These are phyloP conservation scores for Dovyalis caffra DNA, from an alignment of 345 rosid genomes.

Conservation along the genomic window DNA sequence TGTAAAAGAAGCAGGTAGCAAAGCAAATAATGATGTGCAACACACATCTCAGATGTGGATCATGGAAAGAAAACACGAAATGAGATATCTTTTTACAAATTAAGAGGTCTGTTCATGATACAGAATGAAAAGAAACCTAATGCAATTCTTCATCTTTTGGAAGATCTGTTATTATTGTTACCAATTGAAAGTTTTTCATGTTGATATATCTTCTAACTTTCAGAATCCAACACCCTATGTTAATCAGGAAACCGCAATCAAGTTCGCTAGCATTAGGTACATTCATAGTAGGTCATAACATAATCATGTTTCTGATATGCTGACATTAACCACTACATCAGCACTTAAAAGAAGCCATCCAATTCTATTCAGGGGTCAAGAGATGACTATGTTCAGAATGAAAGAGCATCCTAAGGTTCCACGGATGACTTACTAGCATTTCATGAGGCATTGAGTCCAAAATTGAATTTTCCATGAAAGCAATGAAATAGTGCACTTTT, in stretches of 20 bases:
- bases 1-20: not conserved
- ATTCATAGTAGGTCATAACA: not conserved
- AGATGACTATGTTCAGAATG: not conserved
- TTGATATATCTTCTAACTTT: too few relatives aligned
- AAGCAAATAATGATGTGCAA: not conserved
- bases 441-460: too few relatives aligned
- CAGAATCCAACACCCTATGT: not conserved
- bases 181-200: too few relatives aligned
- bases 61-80: not conserved
- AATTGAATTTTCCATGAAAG: not conserved
- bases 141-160: too few relatives aligned
- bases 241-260: not conserved
- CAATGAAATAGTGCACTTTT: not conserved
- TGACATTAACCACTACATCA: not conserved
- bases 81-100: too few relatives aligned
- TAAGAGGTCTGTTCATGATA: too few relatives aligned
- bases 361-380: not conserved
- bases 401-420: not conserved
- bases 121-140: too few relatives aligned
- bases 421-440: too few relatives aligned
- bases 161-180: too few relatives aligned
- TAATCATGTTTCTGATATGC: not conserved
- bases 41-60: not conserved
- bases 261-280: not conserved
- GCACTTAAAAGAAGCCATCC: not conserved